Conservation (phyloP, 225 moss, liverwort and hornwort species). For the Rhytidiadelphus loreus region DNA sequence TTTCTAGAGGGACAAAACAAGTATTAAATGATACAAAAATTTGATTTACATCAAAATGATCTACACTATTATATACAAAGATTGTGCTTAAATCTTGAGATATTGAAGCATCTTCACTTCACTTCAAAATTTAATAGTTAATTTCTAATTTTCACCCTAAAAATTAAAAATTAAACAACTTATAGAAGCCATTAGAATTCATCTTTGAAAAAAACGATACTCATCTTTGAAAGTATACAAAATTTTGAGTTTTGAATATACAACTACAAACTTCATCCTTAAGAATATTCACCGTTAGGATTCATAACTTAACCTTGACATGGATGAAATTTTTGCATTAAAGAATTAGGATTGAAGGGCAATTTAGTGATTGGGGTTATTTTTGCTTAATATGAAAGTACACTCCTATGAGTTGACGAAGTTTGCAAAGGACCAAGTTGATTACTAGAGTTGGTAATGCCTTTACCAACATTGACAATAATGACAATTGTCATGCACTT, state of each 20-base stretch:
- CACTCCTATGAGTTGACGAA: rapidly evolving
- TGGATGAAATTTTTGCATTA: rapidly evolving
- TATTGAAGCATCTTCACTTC: too few relatives aligned
- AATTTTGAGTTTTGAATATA: neutral
- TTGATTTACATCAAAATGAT: neutral
- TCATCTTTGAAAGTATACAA: too few relatives aligned
- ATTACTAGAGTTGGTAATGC: neutral
- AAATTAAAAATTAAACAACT: neutral
- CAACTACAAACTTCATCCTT: rapidly evolving
- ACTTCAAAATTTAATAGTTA: neutral
- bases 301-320: neutral
- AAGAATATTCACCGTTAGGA: neutral
- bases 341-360: neutral
- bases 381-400: neutral
- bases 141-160: neutral
- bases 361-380: rapidly evolving
- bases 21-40: neutral
- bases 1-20: too few relatives aligned
- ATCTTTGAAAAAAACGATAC: neutral
- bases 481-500: neutral
- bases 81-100: neutral
- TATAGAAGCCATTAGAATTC: neutral
- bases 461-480: neutral
- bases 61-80: too few relatives aligned
- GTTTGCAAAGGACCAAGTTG: neutral